Evolutionary conservation across 1,284 basidiomycete genomes (phyloP), one percentile per base, ranked within the genome.

Genomic region (Anthracocystis panici-leucophaei): DNA sequence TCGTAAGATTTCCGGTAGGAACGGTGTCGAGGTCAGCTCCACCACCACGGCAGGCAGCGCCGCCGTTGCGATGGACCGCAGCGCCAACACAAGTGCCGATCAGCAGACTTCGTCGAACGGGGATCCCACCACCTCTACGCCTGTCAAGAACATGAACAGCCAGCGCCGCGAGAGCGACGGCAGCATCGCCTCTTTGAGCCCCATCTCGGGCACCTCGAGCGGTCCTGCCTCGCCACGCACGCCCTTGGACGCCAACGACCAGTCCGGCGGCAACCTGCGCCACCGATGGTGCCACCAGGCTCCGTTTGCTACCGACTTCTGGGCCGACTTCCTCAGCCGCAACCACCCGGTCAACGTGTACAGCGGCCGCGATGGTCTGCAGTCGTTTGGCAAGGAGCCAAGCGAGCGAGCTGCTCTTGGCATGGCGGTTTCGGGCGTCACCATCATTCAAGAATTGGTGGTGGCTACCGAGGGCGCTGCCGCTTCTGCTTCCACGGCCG

Each of bases 381-480:
- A 81, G 52, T 80, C 81, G n/a, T 85, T 84, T 42, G 71, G 79
- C 65, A 85, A 85, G 62, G 80, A 80, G 69, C 79, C 76, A 14
- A 78, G 81, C 40, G 85, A 85, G 71, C 82, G 84, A 10, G 75
- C 78, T 49, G 80, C 80, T 2, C 77, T 86, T 16, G 79, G 79
- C 10, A 80, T 85, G 71, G 85, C 79, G 12, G 75, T 86, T 10
- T 72, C 79, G 2, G 81, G 81, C 40, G 76, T 86, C 49, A 84
- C 85, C 20, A 81, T 86, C 63, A 69, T 86, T 8, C 86, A 86
- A 53, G 86, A 86, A 69, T 79, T 86, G 66, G 81, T 86, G 54
- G 80, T 86, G n/a, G 78, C 78, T 1, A 58, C 64, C 27, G 79
- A 82, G 10, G 75, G 69, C 31, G 41, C 57, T 31, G 59, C 44